Percentiles rank a stretch among this genome's conserved stretches.
Conservation (phyloP, 495 filamentous ascomycete species). For the Geoglossum glabrum region DNA sequence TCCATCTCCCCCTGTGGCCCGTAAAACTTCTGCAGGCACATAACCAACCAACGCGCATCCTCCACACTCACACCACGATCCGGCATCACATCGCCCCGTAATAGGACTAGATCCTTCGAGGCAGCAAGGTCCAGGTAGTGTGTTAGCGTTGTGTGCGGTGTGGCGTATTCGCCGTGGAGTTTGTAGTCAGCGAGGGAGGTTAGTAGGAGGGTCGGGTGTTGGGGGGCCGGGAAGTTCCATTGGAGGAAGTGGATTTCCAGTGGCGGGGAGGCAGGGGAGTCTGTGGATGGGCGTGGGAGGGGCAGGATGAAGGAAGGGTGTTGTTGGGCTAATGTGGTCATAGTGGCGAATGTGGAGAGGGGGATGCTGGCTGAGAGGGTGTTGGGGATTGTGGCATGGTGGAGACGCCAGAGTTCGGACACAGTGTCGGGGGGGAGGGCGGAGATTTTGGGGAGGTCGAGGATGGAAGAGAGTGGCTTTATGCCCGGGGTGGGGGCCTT, state of each 20-base stretch:
- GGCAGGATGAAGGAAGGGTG: conserved; percentile 85
- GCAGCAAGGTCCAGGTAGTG: conserved; percentile 64
- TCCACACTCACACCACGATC: conserved; percentile 56
- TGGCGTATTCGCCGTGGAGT: conserved; percentile 66
- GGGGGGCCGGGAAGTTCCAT: conserved; percentile 48
- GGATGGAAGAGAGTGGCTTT: conserved; percentile 62
- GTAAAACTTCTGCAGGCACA: conserved; percentile 92
- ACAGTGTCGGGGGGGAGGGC: conserved; percentile 63
- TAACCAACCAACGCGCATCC: conserved; percentile 74
- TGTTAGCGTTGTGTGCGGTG: conserved; percentile 82
- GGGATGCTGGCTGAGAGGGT: conserved; percentile 73
- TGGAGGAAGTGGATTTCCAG: conserved; percentile 70
- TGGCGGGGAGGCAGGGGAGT: conserved; percentile 23
- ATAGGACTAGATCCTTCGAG: conserved; percentile 55
- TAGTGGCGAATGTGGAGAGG: conserved; percentile 41
- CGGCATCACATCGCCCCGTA: conserved; percentile 62
- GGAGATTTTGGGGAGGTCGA: conserved; percentile 60
- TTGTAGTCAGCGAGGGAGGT: conserved; percentile 85
- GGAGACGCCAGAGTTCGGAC: conserved; percentile 76
- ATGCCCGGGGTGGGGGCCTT: conserved; percentile 24
- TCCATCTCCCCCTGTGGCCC: conserved; percentile 29
- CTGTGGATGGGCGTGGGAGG: conserved; percentile 36
- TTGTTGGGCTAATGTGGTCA: conserved; percentile 42
- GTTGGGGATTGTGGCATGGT: conserved; percentile 44
- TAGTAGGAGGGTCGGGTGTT: conserved; percentile 70